Conservation (phyloP, 805 yeast species). For the Vanderwaltozyma tropicalis region DNA sequence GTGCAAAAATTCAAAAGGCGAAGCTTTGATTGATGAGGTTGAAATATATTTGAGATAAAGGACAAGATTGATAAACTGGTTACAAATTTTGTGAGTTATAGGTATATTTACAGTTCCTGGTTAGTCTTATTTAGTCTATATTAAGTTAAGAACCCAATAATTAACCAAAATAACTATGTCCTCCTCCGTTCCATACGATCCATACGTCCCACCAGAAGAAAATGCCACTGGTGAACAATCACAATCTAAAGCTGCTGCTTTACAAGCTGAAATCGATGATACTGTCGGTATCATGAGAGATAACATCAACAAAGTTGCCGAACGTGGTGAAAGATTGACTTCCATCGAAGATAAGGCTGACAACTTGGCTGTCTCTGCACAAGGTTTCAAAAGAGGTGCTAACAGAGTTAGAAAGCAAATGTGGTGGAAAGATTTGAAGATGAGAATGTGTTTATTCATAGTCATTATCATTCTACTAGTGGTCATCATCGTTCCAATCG, state of each 20-base stretch:
- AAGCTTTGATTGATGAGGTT: no score
- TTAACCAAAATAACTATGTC: constrained; percentile 37
- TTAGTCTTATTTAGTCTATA: no score
- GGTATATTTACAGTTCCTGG: no score
- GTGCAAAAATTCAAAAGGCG: background rate
- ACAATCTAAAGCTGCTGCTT: constrained; percentile 58
- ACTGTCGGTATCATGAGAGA: constrained; percentile 99
- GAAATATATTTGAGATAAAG: no score
- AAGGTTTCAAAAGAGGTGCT: constrained; percentile 90
- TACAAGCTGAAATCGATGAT: constrained; percentile 83
- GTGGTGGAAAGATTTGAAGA: constrained; percentile 98
- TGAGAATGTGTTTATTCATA: constrained; percentile 79
- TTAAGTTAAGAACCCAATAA: background rate
- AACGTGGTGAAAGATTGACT: constrained; percentile 83
- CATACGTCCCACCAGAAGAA: constrained; percentile 55
- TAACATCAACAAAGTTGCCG: constrained; percentile 88
- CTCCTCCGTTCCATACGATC: constrained; percentile 73
- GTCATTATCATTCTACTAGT: constrained; percentile 71
- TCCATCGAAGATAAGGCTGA: constrained; percentile 87
- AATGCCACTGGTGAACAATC: constrained; percentile 18
- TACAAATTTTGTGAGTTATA: no score
- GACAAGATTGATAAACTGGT: no score
- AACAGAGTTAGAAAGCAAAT: constrained; percentile 93
- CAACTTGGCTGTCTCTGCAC: constrained; percentile 80
- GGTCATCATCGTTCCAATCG: constrained; percentile 84